Percentiles rank a stretch among this genome's conserved stretches.
These are phyloP conservation scores for Pseudotulostoma volvatum DNA, from an alignment of 495 filamentous ascomycete genomes.

Conservation along the genomic window DNA sequence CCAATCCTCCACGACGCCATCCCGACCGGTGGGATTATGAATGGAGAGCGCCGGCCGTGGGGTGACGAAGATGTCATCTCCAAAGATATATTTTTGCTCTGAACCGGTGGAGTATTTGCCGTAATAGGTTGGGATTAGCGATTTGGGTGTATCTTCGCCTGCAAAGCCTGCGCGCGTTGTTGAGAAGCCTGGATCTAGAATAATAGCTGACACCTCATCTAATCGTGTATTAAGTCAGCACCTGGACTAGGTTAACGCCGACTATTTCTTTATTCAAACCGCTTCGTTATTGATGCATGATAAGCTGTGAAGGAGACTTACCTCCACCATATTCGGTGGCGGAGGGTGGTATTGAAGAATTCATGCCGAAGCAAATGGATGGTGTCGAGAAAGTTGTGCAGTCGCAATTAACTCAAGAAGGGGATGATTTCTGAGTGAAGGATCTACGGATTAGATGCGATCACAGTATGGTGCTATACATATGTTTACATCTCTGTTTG, in stretches of 20 bases:
- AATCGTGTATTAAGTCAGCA: conserved; percentile 10
- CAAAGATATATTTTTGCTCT: conserved; percentile 50
- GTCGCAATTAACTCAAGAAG: no score
- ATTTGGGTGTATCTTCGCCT: conserved; percentile 93
- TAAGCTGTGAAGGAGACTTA: conserved; percentile 23
- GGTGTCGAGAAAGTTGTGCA: no score
- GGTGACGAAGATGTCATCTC: conserved; percentile 71
- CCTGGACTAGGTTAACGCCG: neutral
- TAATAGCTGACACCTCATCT: conserved; percentile 96
- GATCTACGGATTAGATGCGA: no score
- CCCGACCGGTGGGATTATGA: conserved; percentile 74
- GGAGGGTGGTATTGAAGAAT: conserved; percentile 37
- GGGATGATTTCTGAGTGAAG: no score
- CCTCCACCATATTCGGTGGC: conserved; percentile 70
- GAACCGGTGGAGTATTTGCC: conserved; percentile 41
- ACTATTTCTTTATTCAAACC: neutral
- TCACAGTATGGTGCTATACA: no score
- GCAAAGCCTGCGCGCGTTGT: conserved; percentile 89
- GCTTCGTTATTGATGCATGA: neutral
- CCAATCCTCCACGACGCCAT: conserved; percentile 93
- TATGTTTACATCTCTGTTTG: no score
- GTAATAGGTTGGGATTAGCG: conserved; percentile 77
- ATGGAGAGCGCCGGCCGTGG: conserved; percentile 62
- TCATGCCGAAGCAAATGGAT: conserved; percentile 27
- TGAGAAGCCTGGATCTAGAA: conserved; percentile 87